Base-by-base conservation (phyloP, 2,329 filamentous ascomycete genomes). In the Paramyrothecium roridum region DNA sequence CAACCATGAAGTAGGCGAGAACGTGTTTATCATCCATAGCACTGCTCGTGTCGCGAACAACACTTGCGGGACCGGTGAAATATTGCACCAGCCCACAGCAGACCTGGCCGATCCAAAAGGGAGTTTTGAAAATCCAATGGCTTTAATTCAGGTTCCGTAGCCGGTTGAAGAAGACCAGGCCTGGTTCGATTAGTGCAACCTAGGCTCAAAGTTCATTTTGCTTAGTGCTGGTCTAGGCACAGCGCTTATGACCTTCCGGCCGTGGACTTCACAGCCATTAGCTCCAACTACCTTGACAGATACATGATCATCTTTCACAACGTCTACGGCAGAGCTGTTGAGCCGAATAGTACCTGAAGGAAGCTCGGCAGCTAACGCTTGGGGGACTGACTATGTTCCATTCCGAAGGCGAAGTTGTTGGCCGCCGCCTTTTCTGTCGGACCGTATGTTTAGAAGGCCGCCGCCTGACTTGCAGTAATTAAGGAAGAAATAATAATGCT, bases 391-490 rank as follows among this genome's bases (percentile, higher is more conserved):
- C 57, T 80, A 76, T 1, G 74, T 80, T 2, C 81, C 81, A 54
- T 77, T 67, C 2, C 72, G 70, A 19, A 80, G 62, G 2, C 81
- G 73, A 8, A 84, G 69, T 59, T 81, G 74, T 59, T 84, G 80
- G 0, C 77, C 83, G 6, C 82, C 83, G 46, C 74, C 61, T 54
- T 80, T 77, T 21, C 70, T 62, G 60, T 85, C 82, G 1, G 80
- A 81, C 0, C 79, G 71, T 74, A 85, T 80, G 48, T 75, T 69
- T 55, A 80, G 56, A 3, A 85, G 67, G 0, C 83, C 82, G 4
- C 76, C 76, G 3, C 79, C 79, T 12, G 73, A 75, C 59, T 76
- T 78, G 71, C 77, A 80, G 67, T 85, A 84, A 61, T 82, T 73
- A 21, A 86, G 69, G 60, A 85, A 83, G 61, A 70, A n/a, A n/a